Evolutionary conservation across 495 filamentous ascomycete species (phyloP).

Genomic region (Penicillium crystallinum): DNA sequence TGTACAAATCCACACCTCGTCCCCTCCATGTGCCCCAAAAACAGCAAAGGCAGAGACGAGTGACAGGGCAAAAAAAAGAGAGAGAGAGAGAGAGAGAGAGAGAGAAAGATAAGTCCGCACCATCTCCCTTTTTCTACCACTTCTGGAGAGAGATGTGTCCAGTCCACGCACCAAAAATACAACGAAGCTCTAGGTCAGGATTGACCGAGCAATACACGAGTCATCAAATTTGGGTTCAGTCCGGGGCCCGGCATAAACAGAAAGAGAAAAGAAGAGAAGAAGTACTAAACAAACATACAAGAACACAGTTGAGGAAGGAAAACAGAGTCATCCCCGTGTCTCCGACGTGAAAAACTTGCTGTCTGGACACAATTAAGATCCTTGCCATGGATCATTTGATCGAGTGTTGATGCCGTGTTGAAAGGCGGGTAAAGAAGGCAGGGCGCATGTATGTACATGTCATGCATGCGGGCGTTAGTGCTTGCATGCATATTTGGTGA

Average conservation of each 20-base stretch:
- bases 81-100: background rate
- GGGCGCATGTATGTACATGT: constrained; percentile 7
- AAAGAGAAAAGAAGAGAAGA: constrained; percentile 9
- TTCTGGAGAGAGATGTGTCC: background rate
- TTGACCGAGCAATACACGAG: constrained; percentile 1
- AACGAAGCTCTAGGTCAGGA: background rate
- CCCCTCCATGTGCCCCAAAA: background rate
- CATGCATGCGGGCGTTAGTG: constrained; percentile 11
- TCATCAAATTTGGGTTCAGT: constrained; percentile 8
- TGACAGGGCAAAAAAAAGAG: background rate
- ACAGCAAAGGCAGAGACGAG: background rate
- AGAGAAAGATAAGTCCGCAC: background rate
- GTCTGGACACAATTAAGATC: background rate
- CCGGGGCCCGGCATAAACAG: constrained; percentile 6
- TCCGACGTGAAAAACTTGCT: background rate
- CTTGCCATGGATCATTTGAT: constrained; percentile 1
- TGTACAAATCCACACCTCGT: constrained; percentile 20
- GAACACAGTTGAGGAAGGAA: constrained; percentile 18
- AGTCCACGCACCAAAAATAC: background rate
- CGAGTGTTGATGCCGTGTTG: constrained; percentile 10
- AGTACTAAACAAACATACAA: constrained; percentile 11
- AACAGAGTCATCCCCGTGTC: constrained; percentile 10
- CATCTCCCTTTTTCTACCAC: background rate
- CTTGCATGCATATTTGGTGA: constrained; percentile 6
- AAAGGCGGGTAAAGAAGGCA: constrained; percentile 10